Conservation (phyloP, 2,329 filamentous ascomycete species). For the Botrytis elliptica region DNA sequence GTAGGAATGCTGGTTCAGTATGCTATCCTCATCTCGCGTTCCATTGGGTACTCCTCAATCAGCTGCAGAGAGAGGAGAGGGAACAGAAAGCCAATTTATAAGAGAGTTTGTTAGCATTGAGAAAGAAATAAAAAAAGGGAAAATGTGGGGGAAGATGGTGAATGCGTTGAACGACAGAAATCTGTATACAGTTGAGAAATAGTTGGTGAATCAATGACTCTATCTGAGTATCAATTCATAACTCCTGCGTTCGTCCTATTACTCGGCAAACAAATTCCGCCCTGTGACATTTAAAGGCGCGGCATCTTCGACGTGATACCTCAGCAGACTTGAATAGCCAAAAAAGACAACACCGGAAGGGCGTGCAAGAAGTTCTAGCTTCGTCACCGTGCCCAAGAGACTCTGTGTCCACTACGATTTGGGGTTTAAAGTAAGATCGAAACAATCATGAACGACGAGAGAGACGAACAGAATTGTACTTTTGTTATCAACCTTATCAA, state of each 20-base stretch:
- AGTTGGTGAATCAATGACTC: neutral
- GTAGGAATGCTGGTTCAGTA: neutral
- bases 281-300: neutral
- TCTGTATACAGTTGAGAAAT: neutral
- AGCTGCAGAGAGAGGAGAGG: neutral
- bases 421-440: fast-evolving
- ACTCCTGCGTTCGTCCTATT: fast-evolving
- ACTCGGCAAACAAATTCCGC: neutral
- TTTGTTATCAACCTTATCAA: neutral
- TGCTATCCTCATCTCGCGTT: fast-evolving
- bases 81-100: neutral
- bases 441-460: fast-evolving
- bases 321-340: neutral
- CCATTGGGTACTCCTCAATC: fast-evolving
- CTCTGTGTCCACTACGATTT: neutral
- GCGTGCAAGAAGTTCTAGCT: neutral
- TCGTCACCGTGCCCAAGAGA: neutral
- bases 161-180: neutral
- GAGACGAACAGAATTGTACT: fast-evolving
- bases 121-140: neutral
- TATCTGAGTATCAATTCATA: neutral
- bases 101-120: neutral
- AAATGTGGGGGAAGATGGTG: neutral
- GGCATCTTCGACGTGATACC: neutral
- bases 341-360: too few species aligned